Base-by-base conservation (phyloP, 73 alveolate species). In the Symbiodinium pilosum region DNA sequence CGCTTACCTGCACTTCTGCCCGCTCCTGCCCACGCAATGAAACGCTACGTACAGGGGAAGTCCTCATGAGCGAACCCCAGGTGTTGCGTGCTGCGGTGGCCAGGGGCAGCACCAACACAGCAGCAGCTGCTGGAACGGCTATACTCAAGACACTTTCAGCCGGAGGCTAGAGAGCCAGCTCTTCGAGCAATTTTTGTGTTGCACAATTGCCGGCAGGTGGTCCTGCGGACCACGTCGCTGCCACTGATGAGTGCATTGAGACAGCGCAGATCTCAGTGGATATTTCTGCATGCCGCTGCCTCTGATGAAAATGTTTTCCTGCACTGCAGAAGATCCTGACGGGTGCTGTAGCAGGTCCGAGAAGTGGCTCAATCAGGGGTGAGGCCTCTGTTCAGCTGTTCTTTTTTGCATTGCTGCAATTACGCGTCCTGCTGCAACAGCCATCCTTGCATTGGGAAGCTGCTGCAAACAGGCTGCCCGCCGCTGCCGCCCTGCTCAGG, bases 71-170 rank as follows among this genome's bases (percentile, higher is more conserved):
- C 59, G 59, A 47, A 47, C 14, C 21, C 42, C 83, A 91, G 96
- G 96, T 91, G 36, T 52, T 91, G 54, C 96, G 84, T 26, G 51
- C 87, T 36, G 96, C 96, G 6, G 51, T 41, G 38, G 87, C 69
- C 21, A 40, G 96, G 52, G 39, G 52, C 96, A 68, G 88, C 96
- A 91, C 81, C 75, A 91, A 91, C 87, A 64, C 87, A 4, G 96
- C 96, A 4, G 96, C 96, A 9, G 96, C 96, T 14, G 96, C 96
- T 1, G 96, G 96, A 16, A 91, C 96, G 30, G 96, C 96, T 6
- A 43, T 91, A 38, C 56, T 91, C 54, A 91, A 91, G 39, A 91
- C 88, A 32, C 87, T 91, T 9, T 36, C 69, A 6, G 71, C 43
- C 3, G 86, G 86, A 88, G 95, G 94, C 56, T n/a, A n/a, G n/a